Evolutionary conservation across 495 filamentous ascomycete genomes (phyloP).

Genomic region (Podospora didyma): DNA sequence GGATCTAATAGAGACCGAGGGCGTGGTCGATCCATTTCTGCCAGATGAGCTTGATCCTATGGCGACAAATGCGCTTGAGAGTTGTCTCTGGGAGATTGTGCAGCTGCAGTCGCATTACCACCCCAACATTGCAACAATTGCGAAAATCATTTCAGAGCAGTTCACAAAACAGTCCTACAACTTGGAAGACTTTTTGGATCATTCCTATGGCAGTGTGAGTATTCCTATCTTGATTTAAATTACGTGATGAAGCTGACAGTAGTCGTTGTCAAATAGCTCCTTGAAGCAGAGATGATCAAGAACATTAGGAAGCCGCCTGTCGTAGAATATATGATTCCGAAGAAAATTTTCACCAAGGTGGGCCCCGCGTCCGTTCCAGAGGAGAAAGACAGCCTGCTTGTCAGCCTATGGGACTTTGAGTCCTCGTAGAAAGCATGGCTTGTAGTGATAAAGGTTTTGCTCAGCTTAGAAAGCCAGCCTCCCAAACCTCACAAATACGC

Average conservation of each 20-base stretch:
- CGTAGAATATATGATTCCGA: conserved; percentile 91
- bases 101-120: conserved; percentile 91
- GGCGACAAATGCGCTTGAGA: conserved; percentile 82
- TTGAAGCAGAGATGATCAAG: conserved; percentile 77
- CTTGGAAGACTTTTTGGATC: conserved; percentile 93
- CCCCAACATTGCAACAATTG: conserved; percentile 91
- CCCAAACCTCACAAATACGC: neutral
- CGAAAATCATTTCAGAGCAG: conserved; percentile 91
- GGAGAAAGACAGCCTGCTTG: conserved; percentile 45
- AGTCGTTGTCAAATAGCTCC: conserved; percentile 47
- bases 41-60: conserved; percentile 73
- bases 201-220: conserved; percentile 83
- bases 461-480: too few species aligned
- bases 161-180: conserved; percentile 94
- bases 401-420: conserved; percentile 54
- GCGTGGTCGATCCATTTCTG: conserved; percentile 77
- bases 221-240: neutral
- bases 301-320: conserved; percentile 80
- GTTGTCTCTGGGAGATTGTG: conserved; percentile 91
- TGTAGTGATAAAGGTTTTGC: neutral
- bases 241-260: conserved; percentile 22
- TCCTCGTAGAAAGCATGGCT: conserved; percentile 9
- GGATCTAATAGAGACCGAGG: conserved; percentile 56
- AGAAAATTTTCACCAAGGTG: conserved; percentile 69
- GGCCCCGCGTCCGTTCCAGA: conserved; percentile 33